Base-by-base conservation (phyloP, 2,329 filamentous ascomycete genomes). In the Nemania sp. region DNA sequence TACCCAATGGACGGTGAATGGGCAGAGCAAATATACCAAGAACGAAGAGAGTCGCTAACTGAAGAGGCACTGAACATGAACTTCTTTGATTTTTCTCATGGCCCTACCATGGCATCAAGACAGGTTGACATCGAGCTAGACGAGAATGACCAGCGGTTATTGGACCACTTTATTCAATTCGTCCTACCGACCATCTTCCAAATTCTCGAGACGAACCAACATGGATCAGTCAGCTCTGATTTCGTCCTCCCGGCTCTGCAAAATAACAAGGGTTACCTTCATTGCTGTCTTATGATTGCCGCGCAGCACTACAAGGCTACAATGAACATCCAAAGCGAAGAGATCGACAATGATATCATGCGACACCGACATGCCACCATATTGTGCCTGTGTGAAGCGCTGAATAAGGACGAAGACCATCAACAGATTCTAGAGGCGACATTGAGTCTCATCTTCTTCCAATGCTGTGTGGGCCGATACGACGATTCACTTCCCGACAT, bases 381-480 rank as follows among this genome's bases (percentile, higher is more conserved):
- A 68, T 89, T 90, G 9, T 87, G 91, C 68, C 84, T 98, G 2
- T 97, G 92, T 74, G 87, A 92, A 64, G 88, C 91, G 0, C 83
- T 98, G 57, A 87, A 88, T 71, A 82, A 83, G 60, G 92, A 97
- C 72, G 88, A 89, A 72, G 83, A 96, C 72, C 92, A 97, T 74
- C 84, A 90, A 61, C 87, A 95, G 75, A 96, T 96, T 69, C 86
- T 98, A 12, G 94, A 98, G 76, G 92, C 94, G 1, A 92, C 93
- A 0, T 83, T 98, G 5, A 92, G 91, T 53, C 92, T 98, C 86
- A 97, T 97, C 74, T 95, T 97, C 79, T 96, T 97, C 80, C 92
- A 97, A 74, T 95, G 90, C 78, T 89, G 91, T 25, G 94, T 98
- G 65, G 94, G 94, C 55, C 87, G 91, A 69, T 87, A 90, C 37